phyloP scores from a whole-genome alignment of 73 alveolate species.

The Halteria grandinella region DNA sequence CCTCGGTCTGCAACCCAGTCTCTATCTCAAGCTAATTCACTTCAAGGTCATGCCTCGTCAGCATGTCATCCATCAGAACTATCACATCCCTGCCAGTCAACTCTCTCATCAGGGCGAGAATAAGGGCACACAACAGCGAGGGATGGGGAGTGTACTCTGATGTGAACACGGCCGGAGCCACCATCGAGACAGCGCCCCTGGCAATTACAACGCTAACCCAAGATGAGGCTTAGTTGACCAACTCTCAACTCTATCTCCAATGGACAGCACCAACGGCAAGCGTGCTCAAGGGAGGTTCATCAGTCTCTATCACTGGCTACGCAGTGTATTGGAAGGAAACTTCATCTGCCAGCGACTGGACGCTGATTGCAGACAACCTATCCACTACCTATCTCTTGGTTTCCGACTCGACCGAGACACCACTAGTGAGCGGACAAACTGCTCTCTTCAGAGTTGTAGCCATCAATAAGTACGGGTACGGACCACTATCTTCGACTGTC shows the following conservation, averaged over 20 bases:
- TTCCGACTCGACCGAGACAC: neutral
- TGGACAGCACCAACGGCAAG: slow-evolving; percentile 21
- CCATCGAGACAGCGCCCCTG: slow-evolving; percentile 22
- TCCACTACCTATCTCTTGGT: neutral
- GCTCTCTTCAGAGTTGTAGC: slow-evolving; percentile 7
- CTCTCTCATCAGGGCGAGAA: slow-evolving; percentile 4
- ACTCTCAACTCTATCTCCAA: neutral
- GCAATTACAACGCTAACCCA: slow-evolving; percentile 10
- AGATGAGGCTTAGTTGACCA: neutral
- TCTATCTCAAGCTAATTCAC: neutral
- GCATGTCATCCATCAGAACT: neutral
- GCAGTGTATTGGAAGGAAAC: slow-evolving; percentile 20
- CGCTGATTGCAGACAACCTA: neutral
- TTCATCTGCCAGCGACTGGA: neutral
- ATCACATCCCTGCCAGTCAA: neutral
- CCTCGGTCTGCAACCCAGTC: neutral
- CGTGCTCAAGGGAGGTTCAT: slow-evolving; percentile 30
- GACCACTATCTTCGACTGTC: neutral
- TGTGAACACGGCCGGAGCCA: slow-evolving; percentile 47
- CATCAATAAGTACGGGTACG: slow-evolving; percentile 27
- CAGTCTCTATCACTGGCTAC: slow-evolving; percentile 9
- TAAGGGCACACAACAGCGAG: slow-evolving; percentile 35
- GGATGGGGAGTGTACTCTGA: slow-evolving; percentile 55
- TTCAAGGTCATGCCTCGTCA: neutral
- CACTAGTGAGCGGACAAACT: slow-evolving; percentile 7